A percentile compares a stretch with the other conserved stretches of the same genome.
These are phyloP conservation scores for Anthracocystis panici-leucophaei DNA, from an alignment of 1,284 basidiomycete genomes.

Conservation along the genomic window DNA sequence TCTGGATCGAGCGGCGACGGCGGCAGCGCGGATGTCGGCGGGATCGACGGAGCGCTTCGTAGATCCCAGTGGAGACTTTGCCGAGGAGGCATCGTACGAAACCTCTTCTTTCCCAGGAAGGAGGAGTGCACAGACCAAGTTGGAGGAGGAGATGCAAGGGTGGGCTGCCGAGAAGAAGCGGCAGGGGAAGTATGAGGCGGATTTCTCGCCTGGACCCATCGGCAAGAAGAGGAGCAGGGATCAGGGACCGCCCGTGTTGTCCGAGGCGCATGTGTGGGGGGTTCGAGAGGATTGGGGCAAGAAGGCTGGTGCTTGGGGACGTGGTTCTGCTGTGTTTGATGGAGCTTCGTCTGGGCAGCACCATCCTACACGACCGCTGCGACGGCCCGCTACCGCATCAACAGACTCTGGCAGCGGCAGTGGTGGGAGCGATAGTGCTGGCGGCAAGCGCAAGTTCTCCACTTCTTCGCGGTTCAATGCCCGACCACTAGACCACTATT, in stretches of 20 bases:
- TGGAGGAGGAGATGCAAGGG: constrained; percentile 27
- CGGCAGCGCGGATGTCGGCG: constrained; percentile 12
- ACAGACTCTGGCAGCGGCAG: neutral
- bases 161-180: constrained; percentile 1
- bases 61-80: constrained; percentile 43
- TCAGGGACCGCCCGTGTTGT: constrained; percentile 51
- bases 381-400: neutral
- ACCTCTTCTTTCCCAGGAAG: constrained; percentile 37
- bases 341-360: constrained; percentile 31
- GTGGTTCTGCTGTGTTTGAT: constrained; percentile 72
- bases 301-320: constrained; percentile 72
- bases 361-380: neutral
- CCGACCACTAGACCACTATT: constrained; percentile 38
- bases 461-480: neutral
- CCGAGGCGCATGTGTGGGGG: constrained; percentile 59
- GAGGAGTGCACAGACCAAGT: constrained; percentile 18
- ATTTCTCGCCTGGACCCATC: constrained; percentile 36
- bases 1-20: constrained; percentile 17
- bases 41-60: constrained; percentile 19
- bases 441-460: constrained; percentile 15
- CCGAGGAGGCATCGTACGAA: constrained; percentile 51
- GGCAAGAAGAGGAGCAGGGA: constrained; percentile 30
- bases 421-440: neutral
- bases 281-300: constrained; percentile 74
- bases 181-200: constrained; percentile 9